Percentiles rank a stretch among this genome's conserved stretches.
phyloP scores from a whole-genome alignment of 805 yeast species.

The Starmerella geochares region DNA sequence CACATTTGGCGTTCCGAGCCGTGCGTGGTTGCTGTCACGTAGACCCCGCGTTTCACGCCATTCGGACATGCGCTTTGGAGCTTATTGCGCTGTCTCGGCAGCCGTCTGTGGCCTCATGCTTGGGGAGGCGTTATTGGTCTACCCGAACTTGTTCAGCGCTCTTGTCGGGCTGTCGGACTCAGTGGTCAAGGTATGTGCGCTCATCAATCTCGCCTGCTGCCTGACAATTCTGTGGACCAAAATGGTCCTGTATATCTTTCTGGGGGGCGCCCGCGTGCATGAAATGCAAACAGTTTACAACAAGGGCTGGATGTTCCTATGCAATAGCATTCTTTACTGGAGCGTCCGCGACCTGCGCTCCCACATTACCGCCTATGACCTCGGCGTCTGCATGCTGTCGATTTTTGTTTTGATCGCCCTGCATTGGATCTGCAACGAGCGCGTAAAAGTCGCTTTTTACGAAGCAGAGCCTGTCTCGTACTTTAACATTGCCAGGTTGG shows the following conservation, averaged over 20 bases:
- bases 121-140: slow-evolving; percentile 36
- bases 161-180: slow-evolving; percentile 46
- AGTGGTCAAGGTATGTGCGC: slow-evolving; percentile 38
- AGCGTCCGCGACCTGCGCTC: slow-evolving; percentile 6
- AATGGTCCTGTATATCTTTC: slow-evolving; percentile 43
- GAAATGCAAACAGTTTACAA: slow-evolving; percentile 53
- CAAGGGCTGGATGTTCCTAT: slow-evolving; percentile 52
- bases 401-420: slow-evolving; percentile 44
- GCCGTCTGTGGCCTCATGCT: slow-evolving; percentile 26
- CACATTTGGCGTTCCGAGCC: not conserved
- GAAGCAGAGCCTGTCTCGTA: slow-evolving; percentile 27
- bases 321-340: slow-evolving; percentile 39
- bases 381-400: slow-evolving; percentile 29
- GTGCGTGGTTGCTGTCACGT: not conserved
- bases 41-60: not conserved
- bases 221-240: slow-evolving; percentile 36
- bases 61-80: slow-evolving; percentile 3
- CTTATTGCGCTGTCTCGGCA: slow-evolving; percentile 9
- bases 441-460: slow-evolving; percentile 36
- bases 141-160: slow-evolving; percentile 44
- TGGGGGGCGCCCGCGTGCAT: slow-evolving; percentile 63
- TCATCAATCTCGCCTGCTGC: slow-evolving; percentile 27
- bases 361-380: slow-evolving; percentile 26
- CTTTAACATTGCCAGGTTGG: slow-evolving; percentile 12
- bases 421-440: slow-evolving; percentile 53